These are phyloP conservation scores for Barbarea vulgaris DNA, from an alignment of 345 rosid species.

Conservation along the genomic window DNA sequence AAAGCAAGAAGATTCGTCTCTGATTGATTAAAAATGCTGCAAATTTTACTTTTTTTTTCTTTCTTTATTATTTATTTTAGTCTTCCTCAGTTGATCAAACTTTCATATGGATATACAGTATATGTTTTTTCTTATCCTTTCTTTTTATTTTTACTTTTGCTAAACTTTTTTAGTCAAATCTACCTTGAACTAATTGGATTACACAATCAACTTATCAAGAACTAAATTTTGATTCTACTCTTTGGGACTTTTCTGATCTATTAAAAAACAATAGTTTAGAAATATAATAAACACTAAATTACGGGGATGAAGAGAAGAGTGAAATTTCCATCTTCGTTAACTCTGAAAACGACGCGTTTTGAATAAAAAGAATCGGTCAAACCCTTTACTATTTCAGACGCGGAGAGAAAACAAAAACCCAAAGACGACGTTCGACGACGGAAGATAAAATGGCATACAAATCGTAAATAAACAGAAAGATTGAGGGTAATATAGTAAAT, in stretches of 20 bases:
- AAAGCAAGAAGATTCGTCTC: slow-evolving; percentile 30
- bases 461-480: slow-evolving; percentile 8
- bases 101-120: too few species aligned
- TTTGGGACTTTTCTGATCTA: neutral
- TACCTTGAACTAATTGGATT: neutral
- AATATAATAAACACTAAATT: neutral
- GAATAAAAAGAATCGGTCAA: slow-evolving; percentile 34
- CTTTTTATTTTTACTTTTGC: too few species aligned
- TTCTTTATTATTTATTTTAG: neutral
- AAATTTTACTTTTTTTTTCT: neutral
- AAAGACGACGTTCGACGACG: slow-evolving; percentile 20
- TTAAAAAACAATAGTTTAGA: neutral
- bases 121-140: too few species aligned
- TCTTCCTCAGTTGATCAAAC: neutral
- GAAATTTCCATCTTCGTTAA: neutral
- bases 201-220: neutral
- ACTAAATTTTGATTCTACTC: neutral
- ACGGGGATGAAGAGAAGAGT: neutral
- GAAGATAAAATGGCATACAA: slow-evolving; percentile 23
- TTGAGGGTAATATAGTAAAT: neutral
- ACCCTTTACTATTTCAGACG: slow-evolving; percentile 35
- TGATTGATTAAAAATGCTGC: neutral
- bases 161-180: too few species aligned
- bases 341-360: slow-evolving; percentile 12
- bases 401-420: slow-evolving; percentile 31